Percentiles rank a stretch among this genome's conserved stretches.
phyloP scores from a whole-genome alignment of 1,284 basidiomycete species.

The Cutaneotrichosporon dermatis region DNA sequence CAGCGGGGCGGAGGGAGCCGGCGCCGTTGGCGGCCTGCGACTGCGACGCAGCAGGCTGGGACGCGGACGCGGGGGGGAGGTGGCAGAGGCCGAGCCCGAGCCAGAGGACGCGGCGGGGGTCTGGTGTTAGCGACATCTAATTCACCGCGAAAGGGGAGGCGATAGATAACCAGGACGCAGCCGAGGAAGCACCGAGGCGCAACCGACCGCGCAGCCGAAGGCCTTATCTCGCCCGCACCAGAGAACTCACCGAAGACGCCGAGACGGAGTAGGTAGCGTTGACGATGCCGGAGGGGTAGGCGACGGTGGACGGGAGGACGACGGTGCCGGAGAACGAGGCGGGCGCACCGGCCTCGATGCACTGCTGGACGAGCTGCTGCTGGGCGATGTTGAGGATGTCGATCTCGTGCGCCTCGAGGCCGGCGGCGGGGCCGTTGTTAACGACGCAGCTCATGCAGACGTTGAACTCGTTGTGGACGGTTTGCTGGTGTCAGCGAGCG shows the following conservation, averaged over 20 bases:
- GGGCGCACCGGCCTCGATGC: constrained; percentile 5
- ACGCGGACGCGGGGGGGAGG: neutral
- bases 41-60: neutral
- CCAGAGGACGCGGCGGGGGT: too few species aligned
- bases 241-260: neutral
- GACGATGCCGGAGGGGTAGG: constrained; percentile 10
- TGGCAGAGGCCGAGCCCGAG: too few species aligned
- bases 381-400: constrained; percentile 17
- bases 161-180: too few species aligned
- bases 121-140: too few species aligned
- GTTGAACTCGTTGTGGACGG: constrained; percentile 8
- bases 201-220: too few species aligned
- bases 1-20: neutral
- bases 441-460: constrained; percentile 11
- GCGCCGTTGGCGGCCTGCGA: neutral
- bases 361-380: constrained; percentile 15
- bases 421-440: constrained; percentile 1
- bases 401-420: constrained; percentile 3
- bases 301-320: constrained; percentile 3
- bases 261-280: constrained; percentile 2
- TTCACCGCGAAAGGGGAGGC: too few species aligned
- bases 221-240: too few species aligned
- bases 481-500: neutral
- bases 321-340: constrained; percentile 6
- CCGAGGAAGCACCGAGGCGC: too few species aligned